Conservation (phyloP, 495 filamentous ascomycete species). For the Cairneyella variabilis region DNA sequence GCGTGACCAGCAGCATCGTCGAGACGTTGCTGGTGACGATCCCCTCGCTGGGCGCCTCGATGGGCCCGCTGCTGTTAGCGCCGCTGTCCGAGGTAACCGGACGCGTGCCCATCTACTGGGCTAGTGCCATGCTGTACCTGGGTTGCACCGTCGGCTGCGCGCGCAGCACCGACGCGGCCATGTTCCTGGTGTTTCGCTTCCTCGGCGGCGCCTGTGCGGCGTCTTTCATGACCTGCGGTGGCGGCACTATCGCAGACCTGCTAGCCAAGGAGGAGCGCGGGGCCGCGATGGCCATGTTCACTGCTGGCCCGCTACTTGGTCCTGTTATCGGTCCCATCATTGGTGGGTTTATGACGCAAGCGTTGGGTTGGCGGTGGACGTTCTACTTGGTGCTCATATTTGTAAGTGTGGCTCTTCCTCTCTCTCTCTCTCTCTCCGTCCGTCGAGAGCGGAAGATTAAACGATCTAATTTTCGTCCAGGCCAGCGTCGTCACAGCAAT, state of each 20-base stretch:
- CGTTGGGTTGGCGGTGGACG: conserved; percentile 55
- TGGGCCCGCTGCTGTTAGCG: too few relatives aligned
- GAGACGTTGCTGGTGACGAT: too few relatives aligned
- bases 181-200: conserved; percentile 60
- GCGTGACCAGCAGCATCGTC: too few relatives aligned
- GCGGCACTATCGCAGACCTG: conserved; percentile 56
- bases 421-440: too few relatives aligned
- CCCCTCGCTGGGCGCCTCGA: too few relatives aligned
- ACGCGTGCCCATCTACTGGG: conserved; percentile 59
- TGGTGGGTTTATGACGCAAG: conserved; percentile 48
- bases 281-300: conserved; percentile 52
- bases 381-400: conserved; percentile 58
- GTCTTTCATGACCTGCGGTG: conserved; percentile 46
- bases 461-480: too few relatives aligned
- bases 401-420: too few relatives aligned
- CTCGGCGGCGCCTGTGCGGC: conserved; percentile 56
- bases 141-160: too few relatives aligned
- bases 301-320: conserved; percentile 40
- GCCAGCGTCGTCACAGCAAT: too few relatives aligned
- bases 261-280: conserved; percentile 48
- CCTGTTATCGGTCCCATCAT: conserved; percentile 46
- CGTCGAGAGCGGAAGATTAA: too few relatives aligned
- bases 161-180: conserved; percentile 49
- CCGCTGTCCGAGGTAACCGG: too few relatives aligned
- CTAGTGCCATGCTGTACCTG: conserved; percentile 66